Evolutionary conservation across 768 basidiomycete genomes (phyloP), one percentile per base, ranked within the genome.

Genomic region (Aureoboletus auriporus): DNA sequence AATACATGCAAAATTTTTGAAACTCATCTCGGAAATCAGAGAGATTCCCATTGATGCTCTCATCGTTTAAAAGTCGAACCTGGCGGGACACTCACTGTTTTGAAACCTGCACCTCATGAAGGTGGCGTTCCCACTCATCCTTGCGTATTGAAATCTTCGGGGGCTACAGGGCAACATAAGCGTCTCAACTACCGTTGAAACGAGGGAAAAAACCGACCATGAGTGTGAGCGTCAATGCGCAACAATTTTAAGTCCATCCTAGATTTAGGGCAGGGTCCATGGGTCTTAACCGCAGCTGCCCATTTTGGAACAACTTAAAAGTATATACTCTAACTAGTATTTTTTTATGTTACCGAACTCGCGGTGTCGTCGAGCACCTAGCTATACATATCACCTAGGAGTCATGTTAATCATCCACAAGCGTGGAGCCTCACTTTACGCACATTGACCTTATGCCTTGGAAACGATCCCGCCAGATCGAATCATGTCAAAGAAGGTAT

Each of bases 21-120:
- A 42, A 26, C 76, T 87, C 84, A 75, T 85, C 86, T 83, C 73
- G 55, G 45, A 65, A 68, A 69, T 91, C 93, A 86, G 95, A 93
- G 95, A 98, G 95, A 98, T 98, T 99, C 95, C 95, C 94, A 97
- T 76, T 85, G 67, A 64, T 73, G 68, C 78, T 73, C 68, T 88
- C 85, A 87, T 87, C 85, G 66, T 71, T 46, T 42, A 43, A 52
- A 50, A 56, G 44, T 47, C 50, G 58, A 54, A 36, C 12, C 45
- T 20, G 44, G 33, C 41, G 47, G 13, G 23, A 42, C 41, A 86
- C 93, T 85, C 80, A 97, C 94, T 83, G 71, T 76, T 95, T 95
- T 28, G 88, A 78, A 37, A 94, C 82, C 50, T 80, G 79, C 8
- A 93, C 91, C 51, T 89, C 86, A 60, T 86, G 82, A 34, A 96